Evolutionary conservation across 176 grass and related monocot species (phyloP), one percentile per base, ranked within the genome.

Genomic region (Bromus sterilis): DNA sequence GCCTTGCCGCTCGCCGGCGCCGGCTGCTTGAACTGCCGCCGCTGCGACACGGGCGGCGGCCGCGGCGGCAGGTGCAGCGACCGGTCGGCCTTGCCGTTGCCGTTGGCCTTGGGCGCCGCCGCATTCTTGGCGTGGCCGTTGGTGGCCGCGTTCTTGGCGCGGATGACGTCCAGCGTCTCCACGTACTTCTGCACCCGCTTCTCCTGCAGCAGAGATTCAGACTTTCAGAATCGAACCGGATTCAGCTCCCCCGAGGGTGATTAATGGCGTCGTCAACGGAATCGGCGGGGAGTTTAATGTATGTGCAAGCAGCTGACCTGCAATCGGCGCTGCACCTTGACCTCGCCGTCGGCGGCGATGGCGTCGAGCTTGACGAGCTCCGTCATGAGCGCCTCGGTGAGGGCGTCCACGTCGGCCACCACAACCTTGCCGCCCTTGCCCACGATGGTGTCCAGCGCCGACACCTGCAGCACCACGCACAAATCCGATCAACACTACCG

Each of bases 131-230:
- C 18, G 48, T 51, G 48, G 46, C 46, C 46, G 4, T 46, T 1
- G 44, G 18, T 51, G 48, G 48, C 48, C 48, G 48, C 21, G 82
- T 95, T 99, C 83, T 99, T 99, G 58, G 84, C 72, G 62, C 87
- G 90, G 78, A 99, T 89, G 21, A 64, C 89, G 86, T 99, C 96
- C 48, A 99, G 85, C 67, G 80, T 81, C 84, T 95, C 96, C 21
- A 99, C 93, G 77, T 95, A 86, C 40, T 95, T 99, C 83, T 99
- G 96, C 87, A 95, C 89, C 78, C 91, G 85, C 80, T 90, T 90
- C 79, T 93, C 93, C 96, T 99, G 85, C 36, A 44, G 6, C 37
- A 23, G 2, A 37, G 7, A 30, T 13, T 5, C 12, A 64, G 61
- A 68, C 35, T 26, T 49, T 31, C 67, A 72, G 66, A 34, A 55